These are phyloP conservation scores for Penicillium pulvis DNA, from an alignment of 495 filamentous ascomycete species.

Conservation along the genomic window DNA sequence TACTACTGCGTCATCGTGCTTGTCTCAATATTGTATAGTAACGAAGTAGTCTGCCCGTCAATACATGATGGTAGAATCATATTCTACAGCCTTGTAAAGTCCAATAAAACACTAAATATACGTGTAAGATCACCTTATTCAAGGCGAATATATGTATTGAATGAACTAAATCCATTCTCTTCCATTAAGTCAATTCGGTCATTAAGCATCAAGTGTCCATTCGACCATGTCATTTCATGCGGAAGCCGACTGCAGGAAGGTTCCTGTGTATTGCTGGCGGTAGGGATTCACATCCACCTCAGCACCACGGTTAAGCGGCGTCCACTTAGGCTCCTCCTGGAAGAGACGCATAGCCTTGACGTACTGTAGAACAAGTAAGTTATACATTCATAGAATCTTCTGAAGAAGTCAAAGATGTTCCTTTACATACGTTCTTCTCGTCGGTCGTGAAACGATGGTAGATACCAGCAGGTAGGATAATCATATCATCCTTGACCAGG, in stretches of 20 bases:
- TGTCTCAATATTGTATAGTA: not conserved
- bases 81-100: no score
- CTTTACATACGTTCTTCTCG: slow-evolving; percentile 73
- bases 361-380: slow-evolving; percentile 58
- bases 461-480: slow-evolving; percentile 93
- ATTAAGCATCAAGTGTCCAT: slow-evolving; percentile 20
- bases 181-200: slow-evolving; percentile 17
- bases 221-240: slow-evolving; percentile 17
- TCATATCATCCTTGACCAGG: slow-evolving; percentile 70
- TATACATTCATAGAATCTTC: not conserved
- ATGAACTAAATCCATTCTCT: slow-evolving; percentile 2
- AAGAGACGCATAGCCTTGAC: slow-evolving; percentile 96
- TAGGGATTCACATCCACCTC: slow-evolving; percentile 79
- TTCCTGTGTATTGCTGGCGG: slow-evolving; percentile 72
- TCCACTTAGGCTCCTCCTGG: slow-evolving; percentile 99
- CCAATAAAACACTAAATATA: not conserved
- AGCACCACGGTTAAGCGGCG: slow-evolving; percentile 77
- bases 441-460: slow-evolving; percentile 98
- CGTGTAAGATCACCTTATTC: not conserved
- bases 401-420: not conserved
- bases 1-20: not conserved
- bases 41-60: not conserved
- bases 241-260: slow-evolving; percentile 26
- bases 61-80: not conserved
- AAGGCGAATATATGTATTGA: not conserved